Base-by-base conservation (phyloP, 2,329 filamentous ascomycete genomes). In the Talaromyces sp. region DNA sequence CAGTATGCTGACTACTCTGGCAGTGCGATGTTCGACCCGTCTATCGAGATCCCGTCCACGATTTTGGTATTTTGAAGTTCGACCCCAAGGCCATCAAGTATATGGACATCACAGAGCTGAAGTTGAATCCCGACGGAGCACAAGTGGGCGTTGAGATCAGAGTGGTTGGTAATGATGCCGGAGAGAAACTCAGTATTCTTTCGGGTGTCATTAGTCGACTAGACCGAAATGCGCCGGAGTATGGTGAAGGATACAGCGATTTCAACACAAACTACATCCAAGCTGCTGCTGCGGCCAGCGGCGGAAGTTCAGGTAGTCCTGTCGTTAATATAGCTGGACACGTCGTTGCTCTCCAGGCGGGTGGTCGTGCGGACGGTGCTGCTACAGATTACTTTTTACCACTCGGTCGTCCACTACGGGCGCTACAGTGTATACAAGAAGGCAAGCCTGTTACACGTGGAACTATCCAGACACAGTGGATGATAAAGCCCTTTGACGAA, bases 251-350 rank as follows among this genome's bases (percentile, higher is more conserved):
- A 28, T 99, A 99, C 74, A 94, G 92, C 73, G 94, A 99, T 72
- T 99, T 99, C 83, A 99, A 88, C 70, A 88, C 85, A 50, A 88
- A 96, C 72, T 99, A 99, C 79, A 97, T 97, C 67, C 94, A 99
- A 77, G 94, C 95, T 63, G 96, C 95, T 13, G 95, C 94, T 3
- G 93, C 94, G 4, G 95, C 94, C 2, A 97, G 92, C 72, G 94
- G 94, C 64, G 94, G 94, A 64, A 96, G 91, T 77, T 99, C 94
- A n/a, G 94, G 94, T 62, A 96, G 89, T 85, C 94, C 94, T 0
- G 94, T 99, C 0, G 92, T 99, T 61, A 96, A 97, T 74, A 89
- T 96, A 61, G 90, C 96, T 73, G 94, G 94, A 10, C 88, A 86
- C 69, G 94, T 92, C 5, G 87, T 99, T 57, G 94, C 94, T 39